Evolutionary conservation across 768 basidiomycete species (phyloP), one percentile per base, ranked within the genome.

Genomic region (Phaffia australis): DNA sequence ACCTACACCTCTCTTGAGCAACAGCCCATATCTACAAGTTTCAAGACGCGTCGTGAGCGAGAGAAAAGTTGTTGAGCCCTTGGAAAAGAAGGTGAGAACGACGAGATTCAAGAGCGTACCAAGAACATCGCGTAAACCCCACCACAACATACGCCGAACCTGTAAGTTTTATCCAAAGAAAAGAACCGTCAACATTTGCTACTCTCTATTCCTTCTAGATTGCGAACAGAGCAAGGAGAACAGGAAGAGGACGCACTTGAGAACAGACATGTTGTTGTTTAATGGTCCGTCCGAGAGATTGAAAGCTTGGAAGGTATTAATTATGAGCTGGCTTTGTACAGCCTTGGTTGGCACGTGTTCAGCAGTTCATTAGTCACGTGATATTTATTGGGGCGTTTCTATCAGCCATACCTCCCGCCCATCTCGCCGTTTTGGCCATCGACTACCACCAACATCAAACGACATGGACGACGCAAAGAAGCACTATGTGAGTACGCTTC

Each of bases 91-190:
- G 59, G 35, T n/a, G 32, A 29, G 62, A 50, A n/a, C 0, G 67
- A 29, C 61, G 50, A 16, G 66, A 68, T n/a, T 11, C 11, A 74
- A 65, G 30, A 63, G 75, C 85, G 76, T 72, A 87, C 87, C 71
- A 97, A 79, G 75, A 95, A 97, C 82, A 91, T 91, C 27, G 87
- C 83, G 74, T 98, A 98, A 55, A 98, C 92, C 63, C 93, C 93
- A 11, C 81, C 77, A 16, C 90, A 82, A 75, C 93, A 98, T 70
- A 87, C 71, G 30, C 79, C 81, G 56, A 97, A 81, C 42, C 66
- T 67, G 46, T 11, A 1, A 27, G 29, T 16, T 1, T 25, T 8
- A 23, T 9, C 5, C 23, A 23, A 7, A 59, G 8, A 55, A 11
- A 50, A 52, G 50, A 51, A 11, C 16, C n/a, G 42, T 35, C 42